phyloP scores from a whole-genome alignment of 2,329 filamentous ascomycete genomes.

The Pseudogymnoascus sp. region DNA sequence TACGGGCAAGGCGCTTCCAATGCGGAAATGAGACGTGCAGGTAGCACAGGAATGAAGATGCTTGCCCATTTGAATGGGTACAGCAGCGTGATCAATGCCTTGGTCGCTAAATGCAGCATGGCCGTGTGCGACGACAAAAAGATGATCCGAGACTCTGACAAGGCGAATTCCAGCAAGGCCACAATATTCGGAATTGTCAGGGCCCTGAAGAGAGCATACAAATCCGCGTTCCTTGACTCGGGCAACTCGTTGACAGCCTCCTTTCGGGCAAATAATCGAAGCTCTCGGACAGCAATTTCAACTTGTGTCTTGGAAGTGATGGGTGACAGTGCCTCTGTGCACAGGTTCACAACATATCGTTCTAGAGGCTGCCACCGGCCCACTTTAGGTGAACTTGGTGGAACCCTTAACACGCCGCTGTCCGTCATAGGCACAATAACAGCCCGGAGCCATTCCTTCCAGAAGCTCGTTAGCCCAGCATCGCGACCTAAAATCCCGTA shows the following conservation, averaged over 20 bases:
- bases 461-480: slow-evolving; percentile 75
- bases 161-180: slow-evolving; percentile 83
- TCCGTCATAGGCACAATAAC: slow-evolving; percentile 94
- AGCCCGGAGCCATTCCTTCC: slow-evolving; percentile 97
- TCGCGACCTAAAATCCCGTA: slow-evolving; percentile 90
- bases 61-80: slow-evolving; percentile 92
- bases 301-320: slow-evolving; percentile 93
- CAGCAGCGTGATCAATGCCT: slow-evolving; percentile 75
- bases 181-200: slow-evolving; percentile 89
- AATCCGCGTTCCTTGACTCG: slow-evolving; percentile 80
- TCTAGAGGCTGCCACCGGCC: slow-evolving; percentile 95
- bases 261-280: slow-evolving; percentile 86
- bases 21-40: slow-evolving; percentile 78
- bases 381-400: slow-evolving; percentile 79
- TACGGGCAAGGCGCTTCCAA: slow-evolving; percentile 94
- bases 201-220: slow-evolving; percentile 86
- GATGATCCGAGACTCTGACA: slow-evolving; percentile 92
- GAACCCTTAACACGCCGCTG: slow-evolving; percentile 72
- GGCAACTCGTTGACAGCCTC: slow-evolving; percentile 91
- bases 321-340: slow-evolving; percentile 87
- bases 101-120: slow-evolving; percentile 89
- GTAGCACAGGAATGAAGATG: slow-evolving; percentile 87
- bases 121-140: slow-evolving; percentile 90
- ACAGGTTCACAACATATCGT: slow-evolving; percentile 93
- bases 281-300: slow-evolving; percentile 79